A percentile compares a stretch with the other conserved stretches of the same genome.
Evolutionary conservation across 805 yeast species (phyloP).

Genomic region (Trichomonascus vanleenenianus): DNA sequence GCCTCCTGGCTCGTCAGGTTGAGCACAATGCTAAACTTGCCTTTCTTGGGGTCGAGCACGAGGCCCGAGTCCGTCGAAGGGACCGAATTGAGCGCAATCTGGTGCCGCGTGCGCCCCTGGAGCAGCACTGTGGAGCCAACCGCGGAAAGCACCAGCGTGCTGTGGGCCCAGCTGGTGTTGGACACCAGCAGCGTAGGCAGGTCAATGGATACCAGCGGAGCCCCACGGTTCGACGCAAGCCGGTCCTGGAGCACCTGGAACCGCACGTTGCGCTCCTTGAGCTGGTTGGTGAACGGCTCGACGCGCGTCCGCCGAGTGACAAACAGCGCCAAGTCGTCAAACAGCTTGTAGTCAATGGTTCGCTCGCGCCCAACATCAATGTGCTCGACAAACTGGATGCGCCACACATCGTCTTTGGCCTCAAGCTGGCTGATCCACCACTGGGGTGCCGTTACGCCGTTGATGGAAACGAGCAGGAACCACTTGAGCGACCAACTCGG

Average conservation of each 20-base stretch:
- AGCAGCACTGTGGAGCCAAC: constrained; percentile 7
- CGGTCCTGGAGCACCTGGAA: constrained; percentile 14
- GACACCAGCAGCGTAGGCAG: constrained; percentile 12
- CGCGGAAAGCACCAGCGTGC: constrained; percentile 12
- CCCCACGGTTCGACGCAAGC: constrained; percentile 1
- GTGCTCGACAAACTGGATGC: constrained; percentile 17
- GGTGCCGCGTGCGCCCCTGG: constrained; percentile 17
- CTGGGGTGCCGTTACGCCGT: constrained; percentile 20
- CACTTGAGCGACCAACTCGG: constrained; percentile 34
- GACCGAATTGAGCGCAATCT: constrained; percentile 4
- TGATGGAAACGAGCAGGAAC: constrained; percentile 31
- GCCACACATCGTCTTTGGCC: constrained; percentile 20
- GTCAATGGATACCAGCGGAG: neutral
- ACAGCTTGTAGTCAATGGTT: constrained; percentile 23
- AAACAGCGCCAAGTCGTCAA: constrained; percentile 19
- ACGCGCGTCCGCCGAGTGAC: constrained; percentile 24
- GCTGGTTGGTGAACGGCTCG: constrained; percentile 25
- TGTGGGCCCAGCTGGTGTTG: constrained; percentile 17
- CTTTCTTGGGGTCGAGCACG: constrained; percentile 20
- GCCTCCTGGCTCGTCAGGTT: neutral
- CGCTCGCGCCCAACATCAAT: constrained; percentile 17
- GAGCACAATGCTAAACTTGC: constrained; percentile 13
- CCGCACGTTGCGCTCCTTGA: constrained; percentile 18
- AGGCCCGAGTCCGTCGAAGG: constrained; percentile 20
- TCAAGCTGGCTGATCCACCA: constrained; percentile 32